These are phyloP conservation scores for Zygotorulaspora danielsina DNA, from an alignment of 805 yeast genomes.

Conservation along the genomic window DNA sequence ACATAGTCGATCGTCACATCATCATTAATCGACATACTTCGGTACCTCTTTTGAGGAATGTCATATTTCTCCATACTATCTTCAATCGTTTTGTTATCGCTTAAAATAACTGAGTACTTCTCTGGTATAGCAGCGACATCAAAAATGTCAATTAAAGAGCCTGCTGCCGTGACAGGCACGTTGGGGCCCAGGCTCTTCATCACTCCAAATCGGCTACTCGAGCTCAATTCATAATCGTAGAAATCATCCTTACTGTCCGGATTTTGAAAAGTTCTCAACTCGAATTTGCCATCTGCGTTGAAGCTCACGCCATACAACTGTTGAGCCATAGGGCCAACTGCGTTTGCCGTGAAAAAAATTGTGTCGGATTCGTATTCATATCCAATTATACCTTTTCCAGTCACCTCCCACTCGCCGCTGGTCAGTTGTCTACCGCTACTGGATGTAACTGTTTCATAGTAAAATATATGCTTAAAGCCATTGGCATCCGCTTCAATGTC, in stretches of 20 bases:
- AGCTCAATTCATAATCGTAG: constrained; percentile 51
- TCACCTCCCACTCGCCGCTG: constrained; percentile 49
- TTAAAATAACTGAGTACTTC: constrained; percentile 14
- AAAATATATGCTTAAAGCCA: constrained; percentile 62
- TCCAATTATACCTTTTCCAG: constrained; percentile 43
- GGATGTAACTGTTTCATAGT: constrained; percentile 45
- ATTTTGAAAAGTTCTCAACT: constrained; percentile 18
- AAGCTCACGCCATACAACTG: constrained; percentile 54
- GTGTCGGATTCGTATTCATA: constrained; percentile 45
- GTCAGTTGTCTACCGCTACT: constrained; percentile 42
- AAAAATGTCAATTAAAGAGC: constrained; percentile 18
- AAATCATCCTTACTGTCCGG: constrained; percentile 21
- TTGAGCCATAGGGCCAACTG: constrained; percentile 43
- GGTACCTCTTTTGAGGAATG: constrained; percentile 44
- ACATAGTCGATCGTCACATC: constrained; percentile 47
- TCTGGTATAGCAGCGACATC: constrained; percentile 4
- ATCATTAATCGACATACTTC: constrained; percentile 39
- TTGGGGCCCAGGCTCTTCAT: constrained; percentile 28
- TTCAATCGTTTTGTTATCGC: constrained; percentile 15
- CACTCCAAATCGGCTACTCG: constrained; percentile 47
- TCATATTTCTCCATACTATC: constrained; percentile 36
- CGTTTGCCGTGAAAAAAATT: constrained; percentile 56
- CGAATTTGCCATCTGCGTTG: constrained; percentile 9
- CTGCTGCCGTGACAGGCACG: constrained; percentile 27
- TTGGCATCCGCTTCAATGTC: constrained; percentile 50